phyloP scores from a whole-genome alignment of 2,329 filamentous ascomycete species.

The Erysiphe pulchra region DNA sequence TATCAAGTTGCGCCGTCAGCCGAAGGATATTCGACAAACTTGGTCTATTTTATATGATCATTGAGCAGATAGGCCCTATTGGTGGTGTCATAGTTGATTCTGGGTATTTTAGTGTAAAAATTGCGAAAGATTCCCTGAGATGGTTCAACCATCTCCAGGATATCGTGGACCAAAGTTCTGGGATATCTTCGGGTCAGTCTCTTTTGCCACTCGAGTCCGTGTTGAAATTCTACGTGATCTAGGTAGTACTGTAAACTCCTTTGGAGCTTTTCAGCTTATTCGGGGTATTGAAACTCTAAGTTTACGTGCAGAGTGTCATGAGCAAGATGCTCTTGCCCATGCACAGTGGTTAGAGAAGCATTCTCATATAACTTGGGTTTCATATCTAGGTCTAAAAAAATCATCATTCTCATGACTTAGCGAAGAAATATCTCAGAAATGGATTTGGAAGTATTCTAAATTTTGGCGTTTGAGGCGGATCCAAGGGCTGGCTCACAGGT shows the following conservation, averaged over 20 bases:
- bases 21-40: too few relatives aligned
- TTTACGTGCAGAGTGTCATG: conserved; percentile 65
- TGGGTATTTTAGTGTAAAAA: conserved; percentile 79
- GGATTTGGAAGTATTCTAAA: conserved; percentile 80
- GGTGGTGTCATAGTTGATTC: conserved; percentile 67
- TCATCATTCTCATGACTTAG: conserved; percentile 54
- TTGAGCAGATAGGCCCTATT: too few relatives aligned
- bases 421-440: conserved; percentile 64
- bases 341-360: conserved; percentile 67
- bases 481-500: conserved; percentile 58
- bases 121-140: conserved; percentile 67
- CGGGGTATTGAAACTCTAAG: conserved; percentile 77
- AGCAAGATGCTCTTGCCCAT: conserved; percentile 54
- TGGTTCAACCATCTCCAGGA: conserved; percentile 66
- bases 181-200: conserved; percentile 65
- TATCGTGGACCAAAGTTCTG: conserved; percentile 90
- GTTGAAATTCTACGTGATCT: conserved; percentile 81
- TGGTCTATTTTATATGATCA: too few relatives aligned
- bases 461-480: conserved; percentile 80
- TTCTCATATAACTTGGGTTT: conserved; percentile 73
- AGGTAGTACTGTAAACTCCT: conserved; percentile 62
- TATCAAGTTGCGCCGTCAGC: too few relatives aligned
- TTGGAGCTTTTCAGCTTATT: conserved; percentile 76
- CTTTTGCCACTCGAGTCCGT: conserved; percentile 63
- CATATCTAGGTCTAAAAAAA: conserved; percentile 66